Base-by-base conservation (phyloP, 2,329 filamentous ascomycete genomes). In the Kalaharituber pfeilii region DNA sequence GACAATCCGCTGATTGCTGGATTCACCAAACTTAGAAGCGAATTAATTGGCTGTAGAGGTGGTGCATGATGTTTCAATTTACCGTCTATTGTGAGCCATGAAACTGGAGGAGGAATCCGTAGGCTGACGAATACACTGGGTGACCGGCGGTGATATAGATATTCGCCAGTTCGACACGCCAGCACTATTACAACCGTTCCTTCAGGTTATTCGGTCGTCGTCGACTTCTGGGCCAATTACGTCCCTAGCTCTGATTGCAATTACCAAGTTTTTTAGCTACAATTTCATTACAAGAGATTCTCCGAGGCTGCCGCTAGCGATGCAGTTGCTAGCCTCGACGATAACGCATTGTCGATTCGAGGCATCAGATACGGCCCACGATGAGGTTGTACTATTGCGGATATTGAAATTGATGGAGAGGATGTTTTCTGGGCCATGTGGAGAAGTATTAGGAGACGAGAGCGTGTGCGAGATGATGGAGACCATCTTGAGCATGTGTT, bases 381-480 rank as follows among this genome's bases (percentile, higher is more conserved):
- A 95, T 65, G 91, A 98, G 69, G 87, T 96, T 52, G 93, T 98
- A 13, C 75, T 96, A 53, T 73, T 96, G 54, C 83, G 93, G 70
- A 96, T 98, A 63, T 70, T 98, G 56, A 91, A 94, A 66, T 76
- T 98, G 49, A 98, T 98, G 91, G 91, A 98, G 69, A 85, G 87
- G 65, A 95, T 98, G 84, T 82, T 98, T 64, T 93, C 88, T 15
- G 86, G 91, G 0, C 86, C 88, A 0, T 87, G 89, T 27, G 91
- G 91, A 33, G 83, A 93, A 61, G 79, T 96, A 9, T 73, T 98
- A n/a, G 93, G 89, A 56, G 91, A 98, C 64, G 89, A 96, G 70
- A 96, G 89, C 66, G 87, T 98, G 9, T 98, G 93, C 67, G 87
- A 95, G 67, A 96, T 98, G 87, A 96, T 98, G 89, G 91, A 94